Base-by-base conservation (phyloP, 2,329 filamentous ascomycete genomes). In the Penicillium sp. region DNA sequence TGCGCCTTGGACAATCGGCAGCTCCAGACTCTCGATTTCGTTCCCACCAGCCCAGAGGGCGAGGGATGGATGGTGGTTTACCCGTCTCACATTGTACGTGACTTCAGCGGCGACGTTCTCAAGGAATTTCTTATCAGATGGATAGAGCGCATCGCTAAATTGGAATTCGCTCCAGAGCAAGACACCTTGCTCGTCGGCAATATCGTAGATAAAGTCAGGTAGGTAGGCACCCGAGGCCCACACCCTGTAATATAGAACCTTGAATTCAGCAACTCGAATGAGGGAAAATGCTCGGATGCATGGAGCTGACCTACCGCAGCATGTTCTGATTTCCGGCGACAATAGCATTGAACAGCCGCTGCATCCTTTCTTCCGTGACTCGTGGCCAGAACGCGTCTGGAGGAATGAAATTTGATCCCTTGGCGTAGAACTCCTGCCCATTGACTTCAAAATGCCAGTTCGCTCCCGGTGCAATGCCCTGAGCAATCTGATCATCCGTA, bases 381-480 rank as follows among this genome's bases (percentile, higher is more conserved):
- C 85, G 79, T 1, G 86, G 82, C 85, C 86, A 88, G 71, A 89
- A 89, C 2, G 82, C 81, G 70, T 88, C 86, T 0, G 85, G 85
- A 0, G 86, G 86, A 54, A 89, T 86, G 65, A 89, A 84, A 65
- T 89, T 88, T 19, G 84, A 86, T 4, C 86, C 87, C 69, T 88
- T 88, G 2, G 85, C 86, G 66, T 88, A 89, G 66, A 89, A 87
- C 13, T 86, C 83, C 53, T 85, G 81, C 0, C 87, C 86, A 62
- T 89, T 89, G 62, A 89, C 81, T 70, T 89, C 86, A 65, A 89
- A 89, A 69, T 89, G 85, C 86, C 86, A 86, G 71, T 86, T 85
- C 47, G 82, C 83, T 8, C 84, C 85, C 0, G 82, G 81, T n/a
- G 83, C 80, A 62, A 88, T 83, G 1, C 87, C 85, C 61, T 80